Conservation (phyloP, 176 grass and related monocot species). For the Pontederia crassipes region DNA sequence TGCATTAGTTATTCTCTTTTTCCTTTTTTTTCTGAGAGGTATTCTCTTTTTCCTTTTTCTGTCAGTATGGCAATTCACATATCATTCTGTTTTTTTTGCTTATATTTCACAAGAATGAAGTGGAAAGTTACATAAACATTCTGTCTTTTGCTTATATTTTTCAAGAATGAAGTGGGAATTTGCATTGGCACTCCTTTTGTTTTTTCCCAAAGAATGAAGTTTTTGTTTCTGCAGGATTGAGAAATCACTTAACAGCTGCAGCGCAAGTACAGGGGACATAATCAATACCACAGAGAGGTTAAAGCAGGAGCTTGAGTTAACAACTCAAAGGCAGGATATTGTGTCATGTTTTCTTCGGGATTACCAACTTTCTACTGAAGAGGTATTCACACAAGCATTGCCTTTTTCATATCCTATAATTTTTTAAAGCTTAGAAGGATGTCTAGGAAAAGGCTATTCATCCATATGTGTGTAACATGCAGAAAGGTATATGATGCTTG, state of each 20-base stretch:
- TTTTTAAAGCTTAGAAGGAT: background rate
- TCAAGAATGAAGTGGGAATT: too few relatives aligned
- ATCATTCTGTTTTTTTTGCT: too few relatives aligned
- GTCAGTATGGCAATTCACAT: too few relatives aligned
- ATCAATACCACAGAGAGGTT: slow-evolving; percentile 95
- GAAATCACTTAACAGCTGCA: slow-evolving; percentile 74
- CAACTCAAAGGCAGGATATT: slow-evolving; percentile 87
- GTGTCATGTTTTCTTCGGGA: slow-evolving; percentile 94
- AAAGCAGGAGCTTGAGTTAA: slow-evolving; percentile 93
- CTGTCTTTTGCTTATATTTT: too few relatives aligned
- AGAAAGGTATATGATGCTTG: too few relatives aligned
- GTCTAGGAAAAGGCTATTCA: background rate
- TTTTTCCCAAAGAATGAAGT: background rate
- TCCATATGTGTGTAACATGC: background rate
- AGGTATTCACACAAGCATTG: slow-evolving; percentile 33
- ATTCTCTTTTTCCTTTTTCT: too few relatives aligned
- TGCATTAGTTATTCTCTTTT: too few relatives aligned
- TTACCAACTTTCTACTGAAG: slow-evolving; percentile 93
- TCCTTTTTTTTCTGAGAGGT: too few relatives aligned
- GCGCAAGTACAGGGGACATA: slow-evolving; percentile 86
- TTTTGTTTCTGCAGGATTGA: slow-evolving; percentile 52
- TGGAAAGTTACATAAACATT: too few relatives aligned
- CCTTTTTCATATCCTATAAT: background rate
- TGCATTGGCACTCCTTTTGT: too few relatives aligned
- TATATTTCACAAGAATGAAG: too few relatives aligned